Evolutionary conservation across 495 filamentous ascomycete genomes (phyloP), one percentile per base, ranked within the genome.

Genomic region (Talaromyces proteolyticus): DNA sequence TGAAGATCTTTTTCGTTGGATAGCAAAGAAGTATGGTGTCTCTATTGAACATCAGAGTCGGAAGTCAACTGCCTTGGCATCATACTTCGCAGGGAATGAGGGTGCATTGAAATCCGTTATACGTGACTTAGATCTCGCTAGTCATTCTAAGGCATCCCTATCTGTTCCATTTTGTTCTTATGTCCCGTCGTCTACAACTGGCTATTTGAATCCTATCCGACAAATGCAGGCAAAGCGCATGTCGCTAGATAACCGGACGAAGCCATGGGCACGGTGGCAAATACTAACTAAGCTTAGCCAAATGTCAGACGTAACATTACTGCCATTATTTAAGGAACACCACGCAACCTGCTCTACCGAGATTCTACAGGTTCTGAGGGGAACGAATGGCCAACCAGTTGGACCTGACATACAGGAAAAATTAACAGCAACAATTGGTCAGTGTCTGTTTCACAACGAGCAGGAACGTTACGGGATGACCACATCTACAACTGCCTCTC

Each of bases 241-340:
- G 47, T 39, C 34, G 3, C 36, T 65, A 63, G 56, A 62, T 44
- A 61, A 72, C 41, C 53, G 55, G n/a, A 52, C 60, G 42, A 66
- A 64, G 36, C 24, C 52, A 25, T 74, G 71, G 71, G 67, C 70
- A 50, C 60, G 71, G 40, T 74, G 69, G 71, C 59, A 58, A 22
- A 58, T 65, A 53, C 58, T 65, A 7, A 54, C 63, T 4, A 44
- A 53, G 16, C 57, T 63, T 37, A 23, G 53, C 5, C 29, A 45
- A 1, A 50, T 44, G 39, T 36, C 53, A 21, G 56, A 50, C 26
- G 18, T 17, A 4, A 29, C 53, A 3, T 37, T 53, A 8, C 55
- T 56, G 6, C 59, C 58, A 0, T 57, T 68, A 25, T 72, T 72
- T 17, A 54, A 66, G 16, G 58, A 56, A 14, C 66, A 73, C 24